Evolutionary conservation across 805 yeast genomes (phyloP), one percentile per base, ranked within the genome.

Genomic region (Myxozyma neglecta): DNA sequence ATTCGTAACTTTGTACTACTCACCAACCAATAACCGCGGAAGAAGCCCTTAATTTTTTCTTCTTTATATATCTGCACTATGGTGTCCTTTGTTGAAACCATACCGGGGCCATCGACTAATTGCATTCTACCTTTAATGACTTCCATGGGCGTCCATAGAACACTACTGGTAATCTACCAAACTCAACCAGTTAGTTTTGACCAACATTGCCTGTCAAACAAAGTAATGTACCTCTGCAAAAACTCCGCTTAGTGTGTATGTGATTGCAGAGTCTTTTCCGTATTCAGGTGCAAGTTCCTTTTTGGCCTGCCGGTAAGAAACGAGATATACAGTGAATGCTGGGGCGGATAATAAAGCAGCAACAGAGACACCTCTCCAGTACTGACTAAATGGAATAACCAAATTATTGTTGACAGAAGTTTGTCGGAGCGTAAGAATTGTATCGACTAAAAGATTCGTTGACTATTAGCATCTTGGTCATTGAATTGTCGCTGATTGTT

Each of bases 11-110:
- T n/a, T 6, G 47, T 8, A 1, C 9, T 3, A 13, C 59, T 24
- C 60, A 64, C 69, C 79, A 77, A 73, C 74, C 76, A 75, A 64
- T 77, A 77, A 10, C 99, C 99, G 67, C 96, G 81, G 76, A 85
- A 92, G 66, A 88, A 80, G 3, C 97, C 98, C 58, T 73, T 76
- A 50, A 88, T 24, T 1, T 97, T 98, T 69, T 89, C 96, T 0
- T 76, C 73, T 44, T 73, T 74, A 70, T 79, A 84, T 36, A 93
- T 73, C 13, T 58, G 47, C 13, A 61, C 53, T 20, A 75, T 52
- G 14, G 73, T 65, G 43, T 61, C 45, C 11, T 34, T 6, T 7
- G 70, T 65, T 18, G 65, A 60, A 20, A 57, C 56, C 34, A 57
- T 16, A 18, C 56, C 60, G 10, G 57, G 53, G 7, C 62, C 55